These are phyloP conservation scores for Musa balbisiana DNA, from an alignment of 202 grass and related monocot species.

Conservation along the genomic window DNA sequence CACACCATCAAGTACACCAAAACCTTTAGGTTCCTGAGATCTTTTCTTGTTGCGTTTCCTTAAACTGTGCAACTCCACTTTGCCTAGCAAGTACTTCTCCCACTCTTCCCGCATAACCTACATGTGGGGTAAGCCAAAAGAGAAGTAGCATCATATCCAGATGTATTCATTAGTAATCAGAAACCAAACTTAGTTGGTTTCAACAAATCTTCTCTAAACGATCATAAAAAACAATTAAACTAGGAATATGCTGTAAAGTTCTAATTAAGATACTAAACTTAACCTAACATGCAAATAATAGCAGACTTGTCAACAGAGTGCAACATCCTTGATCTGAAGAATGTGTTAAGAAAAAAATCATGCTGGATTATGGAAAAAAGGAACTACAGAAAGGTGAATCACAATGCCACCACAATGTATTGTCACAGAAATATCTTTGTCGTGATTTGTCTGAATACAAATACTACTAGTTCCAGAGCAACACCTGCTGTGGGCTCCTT, in stretches of 20 bases:
- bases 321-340: neutral
- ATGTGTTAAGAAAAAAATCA: neutral
- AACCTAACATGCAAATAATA: neutral
- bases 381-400: neutral
- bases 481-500: slow-evolving; percentile 60
- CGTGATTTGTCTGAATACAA: no score
- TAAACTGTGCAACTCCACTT: slow-evolving; percentile 64
- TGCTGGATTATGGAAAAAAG: neutral
- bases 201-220: neutral
- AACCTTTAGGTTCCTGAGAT: slow-evolving; percentile 76
- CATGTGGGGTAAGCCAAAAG: slow-evolving; percentile 4
- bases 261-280: neutral
- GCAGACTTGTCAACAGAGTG: neutral
- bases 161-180: slow-evolving; percentile 7
- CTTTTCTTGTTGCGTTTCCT: slow-evolving; percentile 59
- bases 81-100: slow-evolving; percentile 91
- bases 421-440: neutral
- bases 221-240: neutral
- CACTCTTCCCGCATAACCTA: slow-evolving; percentile 86
- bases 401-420: neutral
- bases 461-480: neutral
- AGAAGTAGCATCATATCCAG: slow-evolving; percentile 10
- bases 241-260: neutral
- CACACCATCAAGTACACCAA: slow-evolving; percentile 83
- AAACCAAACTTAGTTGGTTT: neutral